Evolutionary conservation across 768 basidiomycete species (phyloP), one percentile per base, ranked within the genome.

Genomic region (Cyathus striatus): DNA sequence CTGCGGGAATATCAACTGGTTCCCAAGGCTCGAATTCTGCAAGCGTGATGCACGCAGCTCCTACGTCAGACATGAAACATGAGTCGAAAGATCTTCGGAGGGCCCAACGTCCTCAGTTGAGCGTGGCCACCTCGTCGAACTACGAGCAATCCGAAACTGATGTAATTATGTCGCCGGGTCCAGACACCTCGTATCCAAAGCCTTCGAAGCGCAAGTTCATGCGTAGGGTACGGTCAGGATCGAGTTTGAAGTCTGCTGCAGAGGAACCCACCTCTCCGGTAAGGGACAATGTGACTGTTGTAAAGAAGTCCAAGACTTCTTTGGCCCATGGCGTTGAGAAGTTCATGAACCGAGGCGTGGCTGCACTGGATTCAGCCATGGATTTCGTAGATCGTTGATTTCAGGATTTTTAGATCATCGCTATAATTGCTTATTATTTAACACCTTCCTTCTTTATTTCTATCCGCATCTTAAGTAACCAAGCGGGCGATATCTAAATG

Each of bases 171-270:
- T 13, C 12, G 3, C 39, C 39, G 13, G 14, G 20, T 3, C 13
- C 24, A 9, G n/a, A 40, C 20, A 23, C n/a, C n/a, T 18, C 36
- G 16, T 14, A 18, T 18, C n/a, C 12, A 18, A 38, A 14, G 36
- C 39, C 35, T 3, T n/a, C 35, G 3, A n/a, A 9, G 36, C 16
- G 39, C 18, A 22, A 10, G 9, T 9, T 40, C 3, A 14, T 40
- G 24, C 39, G 39, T 12, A 17, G 39, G 9, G 39, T 23, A 7
- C 16, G 39, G 10, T 40, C 39, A 12, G 39, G 39, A 40, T 40
- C 39, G 18, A 40, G 22, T 18, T 14, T 40, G 9, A 40, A 13
- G 39, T 40, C 39, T 40, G 35, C n/a, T 14, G 35, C n/a, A 10
- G 35, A 37, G 13, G 35, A 37, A n/a, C 35, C 13, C 2, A 37